A percentile compares a stretch with the other conserved stretches of the same genome.
phyloP scores from a whole-genome alignment of 73 alveolate species.

The Tetrahymena borealis region DNA sequence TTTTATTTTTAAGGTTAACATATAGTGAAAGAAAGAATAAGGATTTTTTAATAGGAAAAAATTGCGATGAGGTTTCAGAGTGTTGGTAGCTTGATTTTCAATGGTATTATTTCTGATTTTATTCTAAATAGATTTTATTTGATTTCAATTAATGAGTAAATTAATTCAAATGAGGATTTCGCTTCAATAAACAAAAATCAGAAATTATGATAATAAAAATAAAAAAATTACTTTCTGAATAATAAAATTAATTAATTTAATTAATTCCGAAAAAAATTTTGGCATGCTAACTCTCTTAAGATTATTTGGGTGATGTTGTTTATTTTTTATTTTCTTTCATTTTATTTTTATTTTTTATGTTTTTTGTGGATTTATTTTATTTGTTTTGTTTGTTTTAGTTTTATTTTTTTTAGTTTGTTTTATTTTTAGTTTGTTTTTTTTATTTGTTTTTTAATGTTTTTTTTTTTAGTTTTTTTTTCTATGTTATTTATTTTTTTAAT shows the following conservation, averaged over 20 bases:
- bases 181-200: no score
- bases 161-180: no score
- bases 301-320: background rate
- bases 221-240: background rate
- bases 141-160: no score
- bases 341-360: background rate
- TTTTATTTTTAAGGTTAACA: no score
- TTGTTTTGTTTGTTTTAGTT: background rate
- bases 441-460: background rate
- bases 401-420: background rate
- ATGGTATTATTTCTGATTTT: no score
- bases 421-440: background rate
- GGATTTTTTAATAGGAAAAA: no score
- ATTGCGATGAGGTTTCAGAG: no score
- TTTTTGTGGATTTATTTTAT: background rate
- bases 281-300: background rate
- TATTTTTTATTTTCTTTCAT: background rate
- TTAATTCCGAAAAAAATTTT: background rate
- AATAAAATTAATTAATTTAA: background rate
- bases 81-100: no score
- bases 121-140: no score
- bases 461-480: background rate
- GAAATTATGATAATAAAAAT: background rate
- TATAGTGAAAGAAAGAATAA: no score
- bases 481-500: background rate